A percentile compares a stretch with the other conserved stretches of the same genome.
These are phyloP conservation scores for Chlorociboria aeruginascens DNA, from an alignment of 495 filamentous ascomycete genomes.

Conservation along the genomic window DNA sequence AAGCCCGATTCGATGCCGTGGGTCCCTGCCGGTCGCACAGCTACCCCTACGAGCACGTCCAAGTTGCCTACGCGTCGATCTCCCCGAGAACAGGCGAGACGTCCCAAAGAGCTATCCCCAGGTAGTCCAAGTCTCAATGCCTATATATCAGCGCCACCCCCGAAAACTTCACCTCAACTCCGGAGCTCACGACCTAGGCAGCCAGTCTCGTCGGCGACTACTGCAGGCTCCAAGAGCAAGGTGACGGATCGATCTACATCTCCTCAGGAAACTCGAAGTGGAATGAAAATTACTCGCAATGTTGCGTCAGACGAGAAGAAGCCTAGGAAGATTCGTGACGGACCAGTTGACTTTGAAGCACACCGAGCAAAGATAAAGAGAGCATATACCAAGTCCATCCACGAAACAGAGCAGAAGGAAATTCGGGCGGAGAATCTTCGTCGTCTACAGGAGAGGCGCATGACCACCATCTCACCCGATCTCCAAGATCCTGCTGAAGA, in stretches of 20 bases:
- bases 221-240: slow-evolving; percentile 50
- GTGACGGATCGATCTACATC: slow-evolving; percentile 28
- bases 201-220: slow-evolving; percentile 62
- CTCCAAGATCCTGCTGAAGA: slow-evolving; percentile 6
- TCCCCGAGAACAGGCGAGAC: slow-evolving; percentile 18
- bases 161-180: slow-evolving; percentile 53
- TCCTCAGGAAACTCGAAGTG: slow-evolving; percentile 15
- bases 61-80: slow-evolving; percentile 27
- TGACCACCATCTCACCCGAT: slow-evolving; percentile 6
- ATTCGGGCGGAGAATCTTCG: slow-evolving; percentile 27
- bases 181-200: slow-evolving; percentile 73
- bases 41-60: background rate
- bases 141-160: slow-evolving; percentile 35
- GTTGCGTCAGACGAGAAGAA: slow-evolving; percentile 26
- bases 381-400: slow-evolving; percentile 66
- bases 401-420: slow-evolving; percentile 53
- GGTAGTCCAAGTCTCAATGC: slow-evolving; percentile 37
- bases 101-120: slow-evolving; percentile 15
- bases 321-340: slow-evolving; percentile 33
- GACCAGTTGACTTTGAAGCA: slow-evolving; percentile 66
- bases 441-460: slow-evolving; percentile 25
- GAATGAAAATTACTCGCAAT: slow-evolving; percentile 25
- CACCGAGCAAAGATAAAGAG: slow-evolving; percentile 66
- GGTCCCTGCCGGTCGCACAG: slow-evolving; percentile 23
- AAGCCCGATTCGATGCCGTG: slow-evolving; percentile 24